Evolutionary conservation across 2,329 filamentous ascomycete species (phyloP).

Genomic region (Pseudofabraea citricarpa): DNA sequence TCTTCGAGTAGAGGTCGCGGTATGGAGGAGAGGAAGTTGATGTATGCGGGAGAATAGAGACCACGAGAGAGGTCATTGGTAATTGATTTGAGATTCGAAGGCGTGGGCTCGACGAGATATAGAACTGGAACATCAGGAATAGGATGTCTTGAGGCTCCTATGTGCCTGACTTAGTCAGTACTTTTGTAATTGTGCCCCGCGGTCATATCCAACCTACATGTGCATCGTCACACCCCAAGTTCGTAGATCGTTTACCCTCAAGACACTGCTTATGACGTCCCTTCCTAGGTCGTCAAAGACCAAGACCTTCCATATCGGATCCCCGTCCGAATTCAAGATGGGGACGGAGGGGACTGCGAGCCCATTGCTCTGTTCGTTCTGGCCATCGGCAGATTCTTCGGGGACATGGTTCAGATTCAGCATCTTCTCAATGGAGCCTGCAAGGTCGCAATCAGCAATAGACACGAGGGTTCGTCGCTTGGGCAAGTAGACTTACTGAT

Average conservation of each 20-base stretch:
- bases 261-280: constrained; percentile 94
- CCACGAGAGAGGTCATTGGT: constrained; percentile 81
- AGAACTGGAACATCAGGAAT: constrained; percentile 96
- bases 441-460: constrained; percentile 6
- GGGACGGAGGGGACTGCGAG: constrained; percentile 66
- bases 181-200: background rate
- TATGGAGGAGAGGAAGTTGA: constrained; percentile 95
- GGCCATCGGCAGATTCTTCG: constrained; percentile 52
- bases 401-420: constrained; percentile 83
- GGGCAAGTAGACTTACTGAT: constrained; percentile 48
- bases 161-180: constrained; percentile 54
- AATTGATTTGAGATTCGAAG: constrained; percentile 75
- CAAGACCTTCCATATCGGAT: constrained; percentile 95
- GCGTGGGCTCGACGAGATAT: constrained; percentile 88
- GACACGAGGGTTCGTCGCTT: constrained; percentile 16
- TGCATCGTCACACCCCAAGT: constrained; percentile 96
- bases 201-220: constrained; percentile 53
- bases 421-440: constrained; percentile 90
- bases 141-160: constrained; percentile 74
- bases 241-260: constrained; percentile 88
- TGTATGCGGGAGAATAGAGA: constrained; percentile 87
- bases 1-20: constrained; percentile 88
- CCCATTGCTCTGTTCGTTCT: constrained; percentile 50
- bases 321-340: constrained; percentile 79
- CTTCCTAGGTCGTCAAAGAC: constrained; percentile 89